Evolutionary conservation across 1,139 yeast genomes (phyloP), one percentile per base, ranked within the genome.

Genomic region (Wickerhamiella infanticola): DNA sequence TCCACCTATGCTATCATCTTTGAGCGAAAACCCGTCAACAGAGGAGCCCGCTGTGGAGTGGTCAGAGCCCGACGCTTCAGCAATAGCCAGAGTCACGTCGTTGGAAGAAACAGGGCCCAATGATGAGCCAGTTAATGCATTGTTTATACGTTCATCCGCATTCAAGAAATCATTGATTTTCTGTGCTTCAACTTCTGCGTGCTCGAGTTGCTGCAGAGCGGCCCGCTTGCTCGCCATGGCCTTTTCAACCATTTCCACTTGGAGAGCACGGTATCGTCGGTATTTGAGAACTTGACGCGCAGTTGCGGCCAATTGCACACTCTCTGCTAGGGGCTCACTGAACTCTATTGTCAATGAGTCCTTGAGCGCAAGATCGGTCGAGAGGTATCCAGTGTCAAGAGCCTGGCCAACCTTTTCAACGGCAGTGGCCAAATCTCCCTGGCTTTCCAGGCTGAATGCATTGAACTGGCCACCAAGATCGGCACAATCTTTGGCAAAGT

Each of bases 261-360:
- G 97, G 11, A 79, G 65, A 8, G 75, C 65, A 59, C 90, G 88
- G 54, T 79, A 72, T 40, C 73, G 70, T 46, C 88, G 76, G 59
- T 74, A 88, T 56, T 78, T 80, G 43, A 81, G 69, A 13, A 88
- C 75, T 40, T 75, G 73, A 43, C 81, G 72, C 1, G 81, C 75
- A 0, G 81, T 79, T 4, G 72, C 69, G 0, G 93, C 77, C 62
- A 81, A 78, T 56, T 82, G 85, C 11, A 81, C 86, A 18, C 83
- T 75, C 58, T 88, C 96, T 5, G 83, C 79, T 35, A 88, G 66
- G 3, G 94, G 94, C 58, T 88, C 97, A 38, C 84, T 74, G 54
- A 86, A 79, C 46, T 77, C 75, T 7, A 84, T 74, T 51, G 83
- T 79, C 41, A 88, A 66, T 41, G 77, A 75, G 38, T 77, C 73